Evolutionary conservation across 2,329 filamentous ascomycete genomes (phyloP), one percentile per base, ranked within the genome.

Genomic region (Knoxdaviesia proteae): DNA sequence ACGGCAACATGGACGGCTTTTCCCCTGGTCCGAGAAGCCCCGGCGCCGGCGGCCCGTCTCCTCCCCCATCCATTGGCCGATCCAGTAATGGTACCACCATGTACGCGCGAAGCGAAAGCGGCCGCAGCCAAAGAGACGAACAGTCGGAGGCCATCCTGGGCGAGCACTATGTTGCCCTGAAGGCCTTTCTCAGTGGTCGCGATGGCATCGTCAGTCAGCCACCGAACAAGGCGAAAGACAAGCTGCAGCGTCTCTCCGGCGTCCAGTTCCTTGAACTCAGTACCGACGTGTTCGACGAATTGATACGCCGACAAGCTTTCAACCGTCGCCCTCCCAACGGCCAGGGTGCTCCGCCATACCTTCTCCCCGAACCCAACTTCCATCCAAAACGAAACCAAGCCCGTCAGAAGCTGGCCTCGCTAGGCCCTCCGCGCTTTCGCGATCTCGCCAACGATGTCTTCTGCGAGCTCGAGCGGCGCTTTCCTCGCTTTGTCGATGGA

Each of bases 351-450:
- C 83, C 84, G 2, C 63, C 74, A 8, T 92, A 77, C 55, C 71
- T 98, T 5, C 64, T 83, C 30, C 84, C 90, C n/a, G 84, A 88
- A 57, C 71, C 79, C 49, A 80, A 77, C 48, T 96, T 96, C 60
- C 90, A 98, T 58, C 86, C 87, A 3, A 98, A 96, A 61, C 80
- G 90, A 48, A 98, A 98, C 56, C 87, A 96, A 58, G 90, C 90
- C n/a, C 75, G 90, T 36, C 86, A 94, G 59, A 92, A 93, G 58
- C 72, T 98, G 20, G 88, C 86, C 0, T 93, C 87, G 0, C 71
- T 98, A 9, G 84, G 86, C 3, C 77, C 81, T 29, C 78, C 84
- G 31, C 71, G 88, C 45, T 98, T 98, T 55, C 74, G 84, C 51
- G 87, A 96, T 54, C 68, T 98, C 6, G 88, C 86, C 7, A 94